phyloP scores from a whole-genome alignment of 139 green algal species.

The Cymbomonas tetramitiformis region DNA sequence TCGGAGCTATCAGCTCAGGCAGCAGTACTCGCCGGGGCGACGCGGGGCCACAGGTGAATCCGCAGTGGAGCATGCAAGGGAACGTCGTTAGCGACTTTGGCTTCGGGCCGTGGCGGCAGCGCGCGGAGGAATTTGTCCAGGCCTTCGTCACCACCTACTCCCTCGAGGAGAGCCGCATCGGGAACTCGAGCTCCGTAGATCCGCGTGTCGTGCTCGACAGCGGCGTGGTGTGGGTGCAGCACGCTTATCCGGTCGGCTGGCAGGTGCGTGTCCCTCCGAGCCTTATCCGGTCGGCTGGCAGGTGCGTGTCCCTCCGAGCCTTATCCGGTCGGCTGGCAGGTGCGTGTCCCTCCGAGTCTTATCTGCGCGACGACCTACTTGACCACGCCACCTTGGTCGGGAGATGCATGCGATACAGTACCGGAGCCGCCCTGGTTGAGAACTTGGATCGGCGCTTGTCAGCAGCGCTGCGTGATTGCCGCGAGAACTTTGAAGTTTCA shows the following conservation, averaged over 20 bases:
- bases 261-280: no score
- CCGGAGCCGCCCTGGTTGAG: no score
- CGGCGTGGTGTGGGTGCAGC: not conserved
- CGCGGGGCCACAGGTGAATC: no score
- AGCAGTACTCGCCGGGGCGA: no score
- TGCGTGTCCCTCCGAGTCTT: no score
- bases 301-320: no score
- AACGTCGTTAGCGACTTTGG: constrained; percentile 27
- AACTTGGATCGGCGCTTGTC: no score
- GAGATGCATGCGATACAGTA: no score
- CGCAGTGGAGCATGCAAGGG: constrained; percentile 19
- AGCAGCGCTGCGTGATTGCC: no score
- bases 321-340: not conserved
- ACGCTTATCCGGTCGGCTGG: not conserved
- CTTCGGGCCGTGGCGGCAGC: constrained; percentile 17
- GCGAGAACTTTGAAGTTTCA: no score
- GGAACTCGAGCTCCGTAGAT: not conserved
- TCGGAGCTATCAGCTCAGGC: no score
- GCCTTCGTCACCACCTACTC: constrained; percentile 9
- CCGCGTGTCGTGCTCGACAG: not conserved
- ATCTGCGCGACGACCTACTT: not conserved
- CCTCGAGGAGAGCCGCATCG: constrained; percentile 14
- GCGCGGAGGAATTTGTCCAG: constrained; percentile 11
- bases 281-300: not conserved
- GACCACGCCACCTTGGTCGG: no score